These are phyloP conservation scores for Penicillium vulpinum DNA, from an alignment of 2,329 filamentous ascomycete genomes.

Conservation along the genomic window DNA sequence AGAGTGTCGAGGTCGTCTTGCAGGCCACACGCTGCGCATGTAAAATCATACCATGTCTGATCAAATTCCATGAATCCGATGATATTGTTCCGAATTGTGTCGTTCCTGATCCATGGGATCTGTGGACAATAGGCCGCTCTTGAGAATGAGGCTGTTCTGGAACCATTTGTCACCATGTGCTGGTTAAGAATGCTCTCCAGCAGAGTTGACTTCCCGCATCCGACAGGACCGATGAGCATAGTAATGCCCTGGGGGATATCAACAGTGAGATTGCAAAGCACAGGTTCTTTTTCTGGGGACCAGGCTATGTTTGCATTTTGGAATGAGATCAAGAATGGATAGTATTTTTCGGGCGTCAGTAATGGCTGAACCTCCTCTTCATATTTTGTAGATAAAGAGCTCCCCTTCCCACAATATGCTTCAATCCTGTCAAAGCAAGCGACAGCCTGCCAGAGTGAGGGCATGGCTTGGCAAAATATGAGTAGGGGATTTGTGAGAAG, in stretches of 20 bases:
- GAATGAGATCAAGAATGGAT: background rate
- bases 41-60: constrained; percentile 19
- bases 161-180: background rate
- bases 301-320: background rate
- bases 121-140: constrained; percentile 63
- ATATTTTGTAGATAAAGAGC: background rate
- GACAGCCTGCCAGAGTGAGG: constrained; percentile 11
- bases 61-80: constrained; percentile 66
- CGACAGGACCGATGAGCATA: constrained; percentile 13
- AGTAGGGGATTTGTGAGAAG: constrained; percentile 22
- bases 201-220: constrained; percentile 16
- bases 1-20: constrained; percentile 26
- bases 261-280: background rate
- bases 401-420: constrained; percentile 10
- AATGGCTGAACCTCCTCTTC: background rate
- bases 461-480: constrained; percentile 20
- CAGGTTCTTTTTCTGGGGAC: background rate
- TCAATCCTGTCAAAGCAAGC: constrained; percentile 21
- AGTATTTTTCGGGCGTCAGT: background rate
- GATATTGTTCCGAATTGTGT: constrained; percentile 76
- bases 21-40: constrained; percentile 23
- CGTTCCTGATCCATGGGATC: constrained; percentile 88
- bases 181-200: constrained; percentile 6
- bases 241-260: background rate
- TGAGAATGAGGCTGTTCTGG: background rate